phyloP scores from a whole-genome alignment of 2,329 filamentous ascomycete genomes.

The Exophiala dermatitidis region DNA sequence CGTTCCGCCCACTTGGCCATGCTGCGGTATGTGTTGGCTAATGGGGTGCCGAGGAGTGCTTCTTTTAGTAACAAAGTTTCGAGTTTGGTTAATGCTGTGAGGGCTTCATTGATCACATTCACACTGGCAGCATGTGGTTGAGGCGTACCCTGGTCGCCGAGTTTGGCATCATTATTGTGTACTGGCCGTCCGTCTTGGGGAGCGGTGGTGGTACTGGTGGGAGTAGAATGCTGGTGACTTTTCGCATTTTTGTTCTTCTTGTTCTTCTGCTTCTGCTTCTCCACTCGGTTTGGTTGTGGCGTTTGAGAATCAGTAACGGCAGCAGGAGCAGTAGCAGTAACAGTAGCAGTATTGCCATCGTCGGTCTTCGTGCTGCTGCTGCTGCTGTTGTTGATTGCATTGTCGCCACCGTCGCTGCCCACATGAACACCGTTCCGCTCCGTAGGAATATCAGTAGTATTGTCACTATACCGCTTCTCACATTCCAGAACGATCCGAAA shows the following conservation, averaged over 20 bases:
- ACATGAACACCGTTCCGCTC: background rate
- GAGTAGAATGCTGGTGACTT: no score
- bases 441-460: background rate
- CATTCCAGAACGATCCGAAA: constrained; percentile 8
- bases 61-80: constrained; percentile 22
- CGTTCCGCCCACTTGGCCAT: constrained; percentile 23
- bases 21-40: constrained; percentile 21
- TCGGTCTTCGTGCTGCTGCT: background rate
- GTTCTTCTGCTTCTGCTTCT: no score
- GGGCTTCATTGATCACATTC: constrained; percentile 2
- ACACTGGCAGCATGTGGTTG: background rate
- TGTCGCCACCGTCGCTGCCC: background rate
- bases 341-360: no score
- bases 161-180: no score
- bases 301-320: no score
- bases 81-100: constrained; percentile 8
- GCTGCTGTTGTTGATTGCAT: background rate
- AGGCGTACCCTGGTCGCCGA: background rate
- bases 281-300: no score
- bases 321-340: no score
- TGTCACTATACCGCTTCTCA: constrained; percentile 15
- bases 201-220: no score
- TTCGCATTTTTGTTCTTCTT: no score
- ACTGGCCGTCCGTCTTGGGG: no score
- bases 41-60: constrained; percentile 13